Evolutionary conservation across 2,329 filamentous ascomycete species (phyloP).

Genomic region (Verticillium nonalfalfae): DNA sequence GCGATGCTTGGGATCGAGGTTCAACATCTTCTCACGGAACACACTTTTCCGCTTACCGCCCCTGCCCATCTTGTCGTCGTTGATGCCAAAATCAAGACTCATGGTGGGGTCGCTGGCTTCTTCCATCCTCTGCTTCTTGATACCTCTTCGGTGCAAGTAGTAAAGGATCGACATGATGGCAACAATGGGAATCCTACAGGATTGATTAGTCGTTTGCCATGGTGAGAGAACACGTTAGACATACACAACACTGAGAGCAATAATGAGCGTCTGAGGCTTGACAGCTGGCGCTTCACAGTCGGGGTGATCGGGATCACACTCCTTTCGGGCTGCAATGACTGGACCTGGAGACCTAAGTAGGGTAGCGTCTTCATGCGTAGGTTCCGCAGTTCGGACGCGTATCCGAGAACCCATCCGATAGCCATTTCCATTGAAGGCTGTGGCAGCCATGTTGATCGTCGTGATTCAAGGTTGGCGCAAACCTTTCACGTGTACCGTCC

Average conservation of each 20-base stretch:
- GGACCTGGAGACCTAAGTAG: constrained; percentile 7
- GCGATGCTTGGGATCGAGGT: constrained; percentile 26
- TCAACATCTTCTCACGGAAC: constrained; percentile 43
- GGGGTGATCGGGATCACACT: constrained; percentile 16
- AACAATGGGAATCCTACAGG: constrained; percentile 65
- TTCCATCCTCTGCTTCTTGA: constrained; percentile 65
- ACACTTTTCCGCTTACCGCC: constrained; percentile 39
- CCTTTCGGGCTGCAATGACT: constrained; percentile 9
- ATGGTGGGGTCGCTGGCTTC: constrained; percentile 83
- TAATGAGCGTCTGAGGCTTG: constrained; percentile 52
- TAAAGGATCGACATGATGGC: constrained; percentile 61
- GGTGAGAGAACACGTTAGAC: constrained; percentile 26
- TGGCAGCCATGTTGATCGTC: constrained; percentile 5
- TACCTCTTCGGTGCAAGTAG: constrained; percentile 72
- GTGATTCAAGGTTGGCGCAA: background rate
- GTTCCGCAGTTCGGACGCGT: constrained; percentile 13
- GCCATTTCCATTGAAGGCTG: constrained; percentile 11
- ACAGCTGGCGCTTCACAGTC: constrained; percentile 56
- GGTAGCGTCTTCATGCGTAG: constrained; percentile 1
- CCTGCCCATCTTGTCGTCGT: constrained; percentile 19
- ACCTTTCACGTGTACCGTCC: background rate
- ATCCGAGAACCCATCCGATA: constrained; percentile 19
- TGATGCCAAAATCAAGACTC: constrained; percentile 88
- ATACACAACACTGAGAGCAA: constrained; percentile 66
- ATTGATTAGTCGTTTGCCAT: constrained; percentile 11